Base-by-base conservation (phyloP, 2,329 filamentous ascomycete genomes). In the Pseudogymnoascus sp. region DNA sequence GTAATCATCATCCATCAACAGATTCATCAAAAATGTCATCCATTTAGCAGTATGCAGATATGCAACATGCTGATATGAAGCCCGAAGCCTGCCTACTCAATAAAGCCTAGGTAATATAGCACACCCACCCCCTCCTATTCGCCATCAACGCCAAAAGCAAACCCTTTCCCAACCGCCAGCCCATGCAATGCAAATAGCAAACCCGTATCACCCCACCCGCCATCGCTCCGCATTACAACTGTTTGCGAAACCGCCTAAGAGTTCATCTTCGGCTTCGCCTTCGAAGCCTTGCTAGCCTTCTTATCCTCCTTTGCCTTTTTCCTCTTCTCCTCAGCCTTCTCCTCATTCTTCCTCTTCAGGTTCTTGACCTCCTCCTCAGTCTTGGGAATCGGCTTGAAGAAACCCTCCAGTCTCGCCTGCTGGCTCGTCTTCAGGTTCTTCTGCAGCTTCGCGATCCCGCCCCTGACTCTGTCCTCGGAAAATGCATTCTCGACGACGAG, bases 401-500 rank as follows among this genome's bases (percentile, higher is more conserved):
- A 99, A 0, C 95, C 95, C 73, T 97, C 93, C 1, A 99, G 80
- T 21, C 95, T 84, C 29, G 90, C 88, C 78, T 99, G 95, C 76
- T 97, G 95, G 29, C 88, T 88, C 59, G 84, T 89, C 82, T 96
- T 97, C 68, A 96, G 79, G 70, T 92, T 95, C 83, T 97, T 99
- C 74, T 90, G 85, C 64, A 99, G 78, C 63, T 91, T 85, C 2
- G 86, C 83, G 0, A 90, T 93, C 29, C 83, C 93, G 47, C 82
- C 85, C 38, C 93, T 85, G 7, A 99, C 95, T 16, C 95, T 84
- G 73, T 99, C 95, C 74, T 99, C 96, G 31, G 87, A 96, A 81
- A 99, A 99, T 0, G 93, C 95, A 78, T 99, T 99, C 73, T 97
- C 95, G 5, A 86, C 86, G 3, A 96, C 95, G 1, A 99, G 80